These are phyloP conservation scores for Ochetophila trinervis DNA, from an alignment of 306 rosid species.

Conservation along the genomic window DNA sequence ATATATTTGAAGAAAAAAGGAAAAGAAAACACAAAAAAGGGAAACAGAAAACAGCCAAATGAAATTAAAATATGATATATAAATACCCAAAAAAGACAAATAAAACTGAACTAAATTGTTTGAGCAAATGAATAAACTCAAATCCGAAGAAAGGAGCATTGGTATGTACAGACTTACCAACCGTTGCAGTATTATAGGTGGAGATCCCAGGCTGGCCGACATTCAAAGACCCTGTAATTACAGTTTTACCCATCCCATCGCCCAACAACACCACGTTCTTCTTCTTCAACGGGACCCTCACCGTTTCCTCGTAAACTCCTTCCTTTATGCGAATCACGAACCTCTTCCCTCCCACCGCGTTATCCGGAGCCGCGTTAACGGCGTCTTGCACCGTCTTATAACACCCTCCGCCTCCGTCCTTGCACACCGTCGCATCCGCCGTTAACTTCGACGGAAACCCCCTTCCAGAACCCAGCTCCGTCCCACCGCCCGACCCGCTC, in stretches of 20 bases:
- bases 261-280: conserved; percentile 72
- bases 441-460: conserved; percentile 43
- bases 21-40: too few species aligned
- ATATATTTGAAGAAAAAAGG: too few species aligned
- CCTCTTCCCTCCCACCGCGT: conserved; percentile 23
- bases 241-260: conserved; percentile 71
- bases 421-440: conserved; percentile 64
- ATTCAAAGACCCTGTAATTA: conserved; percentile 58
- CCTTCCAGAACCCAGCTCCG: conserved; percentile 4
- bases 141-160: not conserved
- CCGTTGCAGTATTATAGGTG: conserved; percentile 66
- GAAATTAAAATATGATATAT: too few species aligned
- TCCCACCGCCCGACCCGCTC: conserved; percentile 11
- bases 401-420: conserved; percentile 33
- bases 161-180: conserved; percentile 42
- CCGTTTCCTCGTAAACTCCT: conserved; percentile 76
- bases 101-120: too few species aligned
- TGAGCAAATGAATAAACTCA: not conserved
- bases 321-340: conserved; percentile 63
- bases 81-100: too few species aligned
- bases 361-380: conserved; percentile 55
- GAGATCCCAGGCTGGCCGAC: conserved; percentile 58
- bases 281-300: conserved; percentile 63
- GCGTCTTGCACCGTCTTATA: conserved; percentile 69
- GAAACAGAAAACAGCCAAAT: too few species aligned